Conservation (phyloP, 805 yeast species). For the Candida saitoana region DNA sequence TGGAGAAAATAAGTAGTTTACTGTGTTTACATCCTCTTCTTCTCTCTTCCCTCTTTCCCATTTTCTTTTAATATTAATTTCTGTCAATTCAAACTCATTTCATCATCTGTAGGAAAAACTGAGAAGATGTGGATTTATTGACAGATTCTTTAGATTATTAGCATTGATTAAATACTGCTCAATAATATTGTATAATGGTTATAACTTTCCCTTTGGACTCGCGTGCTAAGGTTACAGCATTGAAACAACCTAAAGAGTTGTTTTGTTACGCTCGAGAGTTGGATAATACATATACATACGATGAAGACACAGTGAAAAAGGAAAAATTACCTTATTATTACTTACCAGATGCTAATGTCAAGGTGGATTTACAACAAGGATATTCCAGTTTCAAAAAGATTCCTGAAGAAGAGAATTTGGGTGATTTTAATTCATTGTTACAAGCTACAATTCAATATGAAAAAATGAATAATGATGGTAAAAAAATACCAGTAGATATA, state of each 20-base stretch:
- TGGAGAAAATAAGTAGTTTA: too few species aligned
- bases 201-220: constrained; percentile 40
- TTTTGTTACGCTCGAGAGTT: constrained; percentile 59
- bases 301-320: constrained; percentile 46
- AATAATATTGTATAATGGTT: too few species aligned
- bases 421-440: constrained; percentile 57
- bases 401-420: constrained; percentile 51
- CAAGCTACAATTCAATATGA: constrained; percentile 56
- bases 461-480: constrained; percentile 24
- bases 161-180: neutral
- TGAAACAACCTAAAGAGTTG: constrained; percentile 84
- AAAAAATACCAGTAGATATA: constrained; percentile 57
- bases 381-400: constrained; percentile 52
- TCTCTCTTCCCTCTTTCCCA: too few species aligned
- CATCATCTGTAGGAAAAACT: neutral
- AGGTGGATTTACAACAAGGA: constrained; percentile 66
- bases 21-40: too few species aligned
- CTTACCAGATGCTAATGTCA: constrained; percentile 69
- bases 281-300: constrained; percentile 41
- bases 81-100: too few species aligned
- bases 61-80: too few species aligned
- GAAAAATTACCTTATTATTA: constrained; percentile 65
- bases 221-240: constrained; percentile 59
- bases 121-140: neutral
- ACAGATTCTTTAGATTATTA: neutral